These are phyloP conservation scores for Podospora pseudopauciseta DNA, from an alignment of 495 filamentous ascomycete species.

Conservation along the genomic window DNA sequence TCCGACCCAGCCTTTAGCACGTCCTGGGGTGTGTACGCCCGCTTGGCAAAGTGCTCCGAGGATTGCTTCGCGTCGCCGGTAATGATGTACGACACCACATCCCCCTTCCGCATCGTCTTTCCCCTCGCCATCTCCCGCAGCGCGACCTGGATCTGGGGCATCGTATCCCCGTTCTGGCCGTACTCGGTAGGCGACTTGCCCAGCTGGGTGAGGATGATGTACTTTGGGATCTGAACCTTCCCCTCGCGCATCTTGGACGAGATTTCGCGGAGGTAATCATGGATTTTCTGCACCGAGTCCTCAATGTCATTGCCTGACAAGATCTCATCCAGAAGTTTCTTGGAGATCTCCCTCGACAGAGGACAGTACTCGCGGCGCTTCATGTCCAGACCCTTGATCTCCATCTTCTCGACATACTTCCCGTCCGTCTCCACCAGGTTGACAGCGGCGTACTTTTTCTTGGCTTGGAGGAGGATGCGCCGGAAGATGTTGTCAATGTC, in stretches of 20 bases:
- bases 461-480: slow-evolving; percentile 87
- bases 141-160: slow-evolving; percentile 98
- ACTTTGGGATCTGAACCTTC: slow-evolving; percentile 71
- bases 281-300: slow-evolving; percentile 79
- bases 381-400: slow-evolving; percentile 99
- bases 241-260: slow-evolving; percentile 77
- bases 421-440: slow-evolving; percentile 87
- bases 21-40: slow-evolving; percentile 82
- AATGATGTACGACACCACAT: slow-evolving; percentile 94
- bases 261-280: slow-evolving; percentile 84
- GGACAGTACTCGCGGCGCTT: slow-evolving; percentile 92
- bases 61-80: slow-evolving; percentile 70
- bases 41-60: slow-evolving; percentile 75
- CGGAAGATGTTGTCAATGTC: slow-evolving; percentile 98
- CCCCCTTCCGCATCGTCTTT: slow-evolving; percentile 81
- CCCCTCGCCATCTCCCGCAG: slow-evolving; percentile 82
- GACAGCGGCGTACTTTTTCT: slow-evolving; percentile 99
- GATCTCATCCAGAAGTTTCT: slow-evolving; percentile 78
- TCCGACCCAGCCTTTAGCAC: slow-evolving; percentile 70
- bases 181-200: slow-evolving; percentile 92
- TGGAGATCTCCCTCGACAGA: slow-evolving; percentile 88
- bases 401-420: slow-evolving; percentile 88
- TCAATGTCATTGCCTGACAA: slow-evolving; percentile 92
- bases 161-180: slow-evolving; percentile 84
- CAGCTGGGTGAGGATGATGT: slow-evolving; percentile 95